Percentiles rank a stretch among this genome's conserved stretches.
These are phyloP conservation scores for Stellera chamaejasme DNA, from an alignment of 345 rosid species.

Conservation along the genomic window DNA sequence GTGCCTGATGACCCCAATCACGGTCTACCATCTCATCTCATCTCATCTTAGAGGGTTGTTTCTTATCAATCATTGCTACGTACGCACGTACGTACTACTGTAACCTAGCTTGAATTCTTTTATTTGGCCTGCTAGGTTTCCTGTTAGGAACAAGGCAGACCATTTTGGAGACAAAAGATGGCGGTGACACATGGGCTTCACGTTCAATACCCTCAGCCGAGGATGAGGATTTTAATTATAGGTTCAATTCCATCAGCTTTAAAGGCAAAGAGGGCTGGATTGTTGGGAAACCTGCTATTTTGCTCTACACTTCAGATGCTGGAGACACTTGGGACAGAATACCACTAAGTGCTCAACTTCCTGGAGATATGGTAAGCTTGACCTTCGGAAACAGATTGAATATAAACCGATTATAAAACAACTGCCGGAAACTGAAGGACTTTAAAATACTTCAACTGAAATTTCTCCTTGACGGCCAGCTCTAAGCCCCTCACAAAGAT, in stretches of 20 bases:
- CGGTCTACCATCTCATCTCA: conserved; percentile 21
- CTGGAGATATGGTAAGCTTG: conserved; percentile 71
- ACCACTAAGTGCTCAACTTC: conserved; percentile 86
- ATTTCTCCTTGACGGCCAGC: neutral
- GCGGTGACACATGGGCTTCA: conserved; percentile 67
- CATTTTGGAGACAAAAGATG: conserved; percentile 81
- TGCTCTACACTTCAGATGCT: conserved; percentile 69
- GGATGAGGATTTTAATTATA: conserved; percentile 93
- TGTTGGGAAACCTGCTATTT: conserved; percentile 85
- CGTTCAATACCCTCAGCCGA: conserved; percentile 88
- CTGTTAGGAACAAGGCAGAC: conserved; percentile 86
- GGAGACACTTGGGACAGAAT: conserved; percentile 86
- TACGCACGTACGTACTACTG: too few relatives aligned
- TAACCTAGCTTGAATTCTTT: too few relatives aligned
- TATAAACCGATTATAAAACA: neutral
- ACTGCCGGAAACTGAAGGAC: too few relatives aligned
- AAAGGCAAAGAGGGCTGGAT: conserved; percentile 95
- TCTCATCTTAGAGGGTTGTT: too few relatives aligned
- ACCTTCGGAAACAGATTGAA: neutral
- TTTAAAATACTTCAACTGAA: neutral
- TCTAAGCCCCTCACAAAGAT: too few relatives aligned
- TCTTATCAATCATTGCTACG: too few relatives aligned
- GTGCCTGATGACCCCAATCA: conserved; percentile 71
- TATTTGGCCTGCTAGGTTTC: conserved; percentile 37
- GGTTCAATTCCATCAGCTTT: conserved; percentile 86